A percentile compares a stretch with the other conserved stretches of the same genome.
These are phyloP conservation scores for Paramecium octaurelia DNA, from an alignment of 73 alveolate species.

Conservation along the genomic window DNA sequence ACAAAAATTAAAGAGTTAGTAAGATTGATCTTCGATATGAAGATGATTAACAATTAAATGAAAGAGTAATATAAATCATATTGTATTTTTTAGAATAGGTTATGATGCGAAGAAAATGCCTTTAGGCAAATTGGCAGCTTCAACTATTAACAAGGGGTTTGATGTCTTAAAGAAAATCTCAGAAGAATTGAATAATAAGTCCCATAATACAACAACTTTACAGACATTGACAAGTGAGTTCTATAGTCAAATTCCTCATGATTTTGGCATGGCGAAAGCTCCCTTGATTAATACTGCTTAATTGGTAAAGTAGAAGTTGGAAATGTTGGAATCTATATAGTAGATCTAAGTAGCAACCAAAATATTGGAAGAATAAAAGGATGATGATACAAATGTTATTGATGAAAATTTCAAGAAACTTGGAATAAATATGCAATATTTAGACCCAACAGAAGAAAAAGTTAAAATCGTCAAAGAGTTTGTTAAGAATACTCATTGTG, in stretches of 20 bases:
- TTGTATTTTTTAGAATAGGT: slow-evolving; percentile 68
- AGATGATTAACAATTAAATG: slow-evolving; percentile 67
- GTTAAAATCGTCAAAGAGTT: slow-evolving; percentile 62
- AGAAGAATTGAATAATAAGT: slow-evolving; percentile 65
- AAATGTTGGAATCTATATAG: slow-evolving; percentile 77
- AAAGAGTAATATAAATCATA: slow-evolving; percentile 9
- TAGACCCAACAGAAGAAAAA: slow-evolving; percentile 64
- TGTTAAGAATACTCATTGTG: slow-evolving; percentile 74
- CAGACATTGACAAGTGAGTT: slow-evolving; percentile 77
- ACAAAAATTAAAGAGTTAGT: slow-evolving; percentile 62
- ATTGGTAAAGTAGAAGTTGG: slow-evolving; percentile 81
- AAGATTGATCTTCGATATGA: slow-evolving; percentile 70
- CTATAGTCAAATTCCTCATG: slow-evolving; percentile 94
- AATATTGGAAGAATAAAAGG: slow-evolving; percentile 63
- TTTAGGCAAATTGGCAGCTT: slow-evolving; percentile 77
- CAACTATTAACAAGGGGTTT: slow-evolving; percentile 67
- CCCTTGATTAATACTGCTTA: slow-evolving; percentile 73
- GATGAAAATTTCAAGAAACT: slow-evolving; percentile 74
- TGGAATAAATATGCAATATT: slow-evolving; percentile 63
- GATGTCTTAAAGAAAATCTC: slow-evolving; percentile 73
- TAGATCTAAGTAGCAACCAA: slow-evolving; percentile 78
- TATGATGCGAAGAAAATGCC: slow-evolving; percentile 88
- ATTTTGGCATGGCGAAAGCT: slow-evolving; percentile 81
- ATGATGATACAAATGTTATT: slow-evolving; percentile 57
- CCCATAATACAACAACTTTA: slow-evolving; percentile 58